These are phyloP conservation scores for Phylloporus arenicola DNA, from an alignment of 768 basidiomycete species.

Conservation along the genomic window DNA sequence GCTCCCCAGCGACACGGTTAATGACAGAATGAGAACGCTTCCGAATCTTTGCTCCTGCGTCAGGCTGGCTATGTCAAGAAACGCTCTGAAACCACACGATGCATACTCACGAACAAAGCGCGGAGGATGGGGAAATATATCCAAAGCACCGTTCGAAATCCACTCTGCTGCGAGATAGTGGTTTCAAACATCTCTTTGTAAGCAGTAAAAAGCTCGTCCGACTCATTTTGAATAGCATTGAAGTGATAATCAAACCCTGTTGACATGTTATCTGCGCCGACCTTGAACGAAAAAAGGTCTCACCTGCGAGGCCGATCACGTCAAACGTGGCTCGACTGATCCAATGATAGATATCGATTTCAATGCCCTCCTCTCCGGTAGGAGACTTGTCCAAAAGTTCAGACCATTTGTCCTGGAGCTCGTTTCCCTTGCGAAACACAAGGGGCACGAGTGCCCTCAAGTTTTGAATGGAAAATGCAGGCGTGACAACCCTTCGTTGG, in stretches of 20 bases:
- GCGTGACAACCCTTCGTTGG: slow-evolving; percentile 70
- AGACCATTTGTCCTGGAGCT: slow-evolving; percentile 59
- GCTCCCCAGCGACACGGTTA: slow-evolving; percentile 60
- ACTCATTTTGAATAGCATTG: slow-evolving; percentile 73
- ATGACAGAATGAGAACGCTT: slow-evolving; percentile 58
- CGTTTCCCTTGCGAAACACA: slow-evolving; percentile 60
- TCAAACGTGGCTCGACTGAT: slow-evolving; percentile 83
- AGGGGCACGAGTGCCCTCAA: slow-evolving; percentile 66
- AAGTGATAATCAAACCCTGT: slow-evolving; percentile 84
- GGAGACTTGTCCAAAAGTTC: slow-evolving; percentile 36
- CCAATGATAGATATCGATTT: slow-evolving; percentile 76
- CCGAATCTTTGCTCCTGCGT: slow-evolving; percentile 44
- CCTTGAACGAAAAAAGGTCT: slow-evolving; percentile 8
- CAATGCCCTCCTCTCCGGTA: slow-evolving; percentile 19
- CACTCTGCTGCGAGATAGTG: slow-evolving; percentile 52
- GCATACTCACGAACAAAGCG: slow-evolving; percentile 48
- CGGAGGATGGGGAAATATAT: slow-evolving; percentile 57
- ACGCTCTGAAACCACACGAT: neutral
- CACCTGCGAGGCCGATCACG: slow-evolving; percentile 85
- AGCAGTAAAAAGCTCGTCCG: slow-evolving; percentile 71
- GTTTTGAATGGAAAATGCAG: slow-evolving; percentile 79
- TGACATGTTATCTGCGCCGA: neutral
- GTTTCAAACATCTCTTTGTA: slow-evolving; percentile 84
- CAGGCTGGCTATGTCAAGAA: slow-evolving; percentile 42
- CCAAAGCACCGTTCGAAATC: slow-evolving; percentile 41